These are phyloP conservation scores for Aspergillus nidulans DNA, from an alignment of 495 filamentous ascomycete genomes.

Conservation along the genomic window DNA sequence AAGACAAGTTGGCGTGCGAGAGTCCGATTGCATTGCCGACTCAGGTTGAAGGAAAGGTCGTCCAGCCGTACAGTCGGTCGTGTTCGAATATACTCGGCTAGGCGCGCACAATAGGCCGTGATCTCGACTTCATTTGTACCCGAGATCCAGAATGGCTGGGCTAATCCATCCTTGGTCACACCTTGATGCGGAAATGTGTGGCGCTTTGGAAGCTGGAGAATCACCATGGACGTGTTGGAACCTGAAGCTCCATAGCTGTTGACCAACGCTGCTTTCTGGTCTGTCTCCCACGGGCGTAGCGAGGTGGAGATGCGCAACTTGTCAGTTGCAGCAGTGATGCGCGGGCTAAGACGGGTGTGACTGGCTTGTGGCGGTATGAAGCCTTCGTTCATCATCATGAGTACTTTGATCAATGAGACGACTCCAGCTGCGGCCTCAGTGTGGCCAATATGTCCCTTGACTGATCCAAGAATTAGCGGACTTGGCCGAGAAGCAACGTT, in stretches of 20 bases:
- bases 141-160: constrained; percentile 6
- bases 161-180: constrained; percentile 20
- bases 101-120: background rate
- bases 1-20: constrained; percentile 29
- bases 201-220: constrained; percentile 17
- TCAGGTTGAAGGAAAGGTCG: constrained; percentile 35
- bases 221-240: constrained; percentile 31
- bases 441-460: constrained; percentile 49
- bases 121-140: background rate
- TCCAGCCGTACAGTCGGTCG: constrained; percentile 27
- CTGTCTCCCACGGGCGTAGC: constrained; percentile 25
- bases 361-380: constrained; percentile 37
- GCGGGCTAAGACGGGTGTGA: background rate
- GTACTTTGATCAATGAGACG: constrained; percentile 37
- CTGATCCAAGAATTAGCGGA: constrained; percentile 25
- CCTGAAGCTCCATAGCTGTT: constrained; percentile 45
- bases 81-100: background rate
- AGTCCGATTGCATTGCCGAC: constrained; percentile 30
- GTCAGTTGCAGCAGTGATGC: background rate
- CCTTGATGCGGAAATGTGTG: constrained; percentile 12
- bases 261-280: constrained; percentile 34
- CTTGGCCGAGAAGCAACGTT: background rate
- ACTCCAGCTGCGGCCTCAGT: constrained; percentile 42
- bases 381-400: constrained; percentile 39
- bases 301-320: constrained; percentile 23